Evolutionary conservation across 495 filamentous ascomycete species (phyloP).

Genomic region (Aspergillus carlsbadensis): DNA sequence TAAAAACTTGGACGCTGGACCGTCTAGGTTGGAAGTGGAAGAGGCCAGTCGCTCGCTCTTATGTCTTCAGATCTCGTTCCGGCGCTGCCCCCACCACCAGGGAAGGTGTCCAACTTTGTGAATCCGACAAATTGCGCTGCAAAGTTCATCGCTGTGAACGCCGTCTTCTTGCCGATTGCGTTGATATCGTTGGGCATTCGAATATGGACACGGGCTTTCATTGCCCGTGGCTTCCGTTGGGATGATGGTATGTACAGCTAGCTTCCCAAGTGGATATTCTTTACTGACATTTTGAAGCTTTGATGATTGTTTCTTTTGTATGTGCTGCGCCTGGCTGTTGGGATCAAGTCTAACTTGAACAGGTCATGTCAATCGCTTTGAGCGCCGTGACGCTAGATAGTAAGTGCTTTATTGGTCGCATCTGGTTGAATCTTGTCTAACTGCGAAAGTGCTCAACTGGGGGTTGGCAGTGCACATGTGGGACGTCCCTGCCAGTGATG

Average conservation of each 20-base stretch:
- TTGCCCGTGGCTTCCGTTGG: slow-evolving; percentile 35
- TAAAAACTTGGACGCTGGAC: neutral
- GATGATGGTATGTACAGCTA: slow-evolving; percentile 37
- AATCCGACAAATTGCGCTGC: slow-evolving; percentile 22
- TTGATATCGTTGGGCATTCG: slow-evolving; percentile 30
- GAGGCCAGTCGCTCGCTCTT: slow-evolving; percentile 14
- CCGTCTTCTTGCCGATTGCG: slow-evolving; percentile 31
- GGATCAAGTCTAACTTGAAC: slow-evolving; percentile 1
- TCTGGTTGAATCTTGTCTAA: neutral
- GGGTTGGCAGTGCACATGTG: slow-evolving; percentile 16
- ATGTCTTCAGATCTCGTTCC: slow-evolving; percentile 19
- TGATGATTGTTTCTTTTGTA: slow-evolving; percentile 34
- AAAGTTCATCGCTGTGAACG: slow-evolving; percentile 28
- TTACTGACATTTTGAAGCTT: slow-evolving; percentile 20
- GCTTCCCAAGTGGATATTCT: neutral
- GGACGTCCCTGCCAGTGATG: slow-evolving; percentile 8
- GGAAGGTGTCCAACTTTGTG: slow-evolving; percentile 34
- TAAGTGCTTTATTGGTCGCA: slow-evolving; percentile 8
- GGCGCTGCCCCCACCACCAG: slow-evolving; percentile 33
- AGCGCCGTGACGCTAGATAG: slow-evolving; percentile 28
- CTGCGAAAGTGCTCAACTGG: slow-evolving; percentile 15
- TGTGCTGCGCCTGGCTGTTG: neutral
- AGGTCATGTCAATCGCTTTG: slow-evolving; percentile 27
- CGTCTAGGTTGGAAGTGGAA: neutral
- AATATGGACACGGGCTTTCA: slow-evolving; percentile 34